Percentiles rank a stretch among this genome's conserved stretches.
Conservation (phyloP, 2,329 filamentous ascomycete genomes). For the Sodiomyces alkalinus region DNA sequence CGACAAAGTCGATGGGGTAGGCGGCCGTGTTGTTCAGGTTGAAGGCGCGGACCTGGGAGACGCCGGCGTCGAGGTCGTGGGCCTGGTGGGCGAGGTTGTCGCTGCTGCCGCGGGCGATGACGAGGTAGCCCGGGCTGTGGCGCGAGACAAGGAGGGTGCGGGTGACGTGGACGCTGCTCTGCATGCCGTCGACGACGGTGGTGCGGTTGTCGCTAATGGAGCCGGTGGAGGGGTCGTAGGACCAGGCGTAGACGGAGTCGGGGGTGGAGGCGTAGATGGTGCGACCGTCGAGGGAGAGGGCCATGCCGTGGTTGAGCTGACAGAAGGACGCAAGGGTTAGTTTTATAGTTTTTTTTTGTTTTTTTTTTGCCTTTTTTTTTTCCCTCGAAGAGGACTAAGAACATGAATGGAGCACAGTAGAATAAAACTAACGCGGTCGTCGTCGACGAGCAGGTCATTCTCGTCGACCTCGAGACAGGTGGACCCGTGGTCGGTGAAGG, state of each 20-base stretch:
- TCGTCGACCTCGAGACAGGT: conserved; percentile 24
- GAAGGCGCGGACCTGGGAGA: conserved; percentile 51
- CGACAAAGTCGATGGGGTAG: conserved; percentile 27
- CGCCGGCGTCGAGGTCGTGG: conserved; percentile 33
- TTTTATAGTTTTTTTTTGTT: no score
- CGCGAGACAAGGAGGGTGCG: conserved; percentile 50
- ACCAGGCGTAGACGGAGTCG: conserved; percentile 46
- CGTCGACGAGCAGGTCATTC: conserved; percentile 17
- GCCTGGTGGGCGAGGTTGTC: conserved; percentile 46
- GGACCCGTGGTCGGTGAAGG: conserved; percentile 23
- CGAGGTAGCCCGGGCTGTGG: conserved; percentile 36
- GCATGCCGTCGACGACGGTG: conserved; percentile 34
- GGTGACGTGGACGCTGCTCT: conserved; percentile 43
- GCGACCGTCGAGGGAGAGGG: conserved; percentile 34
- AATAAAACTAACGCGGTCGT: conserved; percentile 18
- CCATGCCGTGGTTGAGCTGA: conserved; percentile 40
- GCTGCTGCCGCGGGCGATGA: conserved; percentile 51
- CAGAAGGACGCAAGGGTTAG: conserved; percentile 1
- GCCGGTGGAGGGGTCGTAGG: conserved; percentile 40
- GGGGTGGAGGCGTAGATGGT: conserved; percentile 42
- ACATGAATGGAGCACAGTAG: neutral
- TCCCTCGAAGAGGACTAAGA: no score
- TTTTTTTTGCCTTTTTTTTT: no score
- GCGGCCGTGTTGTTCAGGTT: conserved; percentile 18
- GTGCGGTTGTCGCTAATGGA: conserved; percentile 30